Conservation (phyloP, 805 yeast genomes). For the Brettanomyces custersianus region DNA sequence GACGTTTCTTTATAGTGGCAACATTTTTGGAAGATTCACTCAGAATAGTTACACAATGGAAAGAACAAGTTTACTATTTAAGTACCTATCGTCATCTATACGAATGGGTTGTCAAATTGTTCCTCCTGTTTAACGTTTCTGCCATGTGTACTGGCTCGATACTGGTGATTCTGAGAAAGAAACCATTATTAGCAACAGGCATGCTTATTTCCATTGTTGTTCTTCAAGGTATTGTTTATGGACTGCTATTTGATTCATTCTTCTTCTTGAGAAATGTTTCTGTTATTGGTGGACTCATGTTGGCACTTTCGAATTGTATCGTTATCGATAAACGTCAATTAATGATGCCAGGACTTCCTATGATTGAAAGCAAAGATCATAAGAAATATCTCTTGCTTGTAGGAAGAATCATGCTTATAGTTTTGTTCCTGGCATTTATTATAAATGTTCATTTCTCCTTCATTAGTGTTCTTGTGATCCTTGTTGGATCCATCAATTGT, state of each 20-base stretch:
- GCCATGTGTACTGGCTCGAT: constrained; percentile 70
- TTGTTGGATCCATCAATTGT: constrained; percentile 63
- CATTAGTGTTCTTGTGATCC: constrained; percentile 51
- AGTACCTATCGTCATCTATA: constrained; percentile 75
- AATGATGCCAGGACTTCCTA: constrained; percentile 68
- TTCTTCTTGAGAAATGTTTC: constrained; percentile 83
- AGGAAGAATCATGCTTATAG: constrained; percentile 79
- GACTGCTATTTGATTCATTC: constrained; percentile 69
- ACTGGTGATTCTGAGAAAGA: constrained; percentile 58
- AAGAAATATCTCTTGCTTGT: constrained; percentile 78
- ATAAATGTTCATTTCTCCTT: constrained; percentile 67
- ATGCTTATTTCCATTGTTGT: constrained; percentile 63
- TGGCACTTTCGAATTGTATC: constrained; percentile 80
- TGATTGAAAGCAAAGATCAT: constrained; percentile 56
- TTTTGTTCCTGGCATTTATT: constrained; percentile 79
- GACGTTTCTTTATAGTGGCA: constrained; percentile 84
- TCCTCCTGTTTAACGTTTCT: constrained; percentile 52
- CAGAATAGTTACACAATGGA: constrained; percentile 82
- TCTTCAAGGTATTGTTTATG: constrained; percentile 81
- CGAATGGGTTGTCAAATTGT: constrained; percentile 64
- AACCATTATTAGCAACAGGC: constrained; percentile 61
- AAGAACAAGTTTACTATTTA: constrained; percentile 79
- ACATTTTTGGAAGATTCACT: constrained; percentile 87
- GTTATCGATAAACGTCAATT: constrained; percentile 64
- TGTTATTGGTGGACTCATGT: constrained; percentile 84